These are phyloP conservation scores for Plicaturopsis crispa DNA, from an alignment of 768 basidiomycete genomes.

Conservation along the genomic window DNA sequence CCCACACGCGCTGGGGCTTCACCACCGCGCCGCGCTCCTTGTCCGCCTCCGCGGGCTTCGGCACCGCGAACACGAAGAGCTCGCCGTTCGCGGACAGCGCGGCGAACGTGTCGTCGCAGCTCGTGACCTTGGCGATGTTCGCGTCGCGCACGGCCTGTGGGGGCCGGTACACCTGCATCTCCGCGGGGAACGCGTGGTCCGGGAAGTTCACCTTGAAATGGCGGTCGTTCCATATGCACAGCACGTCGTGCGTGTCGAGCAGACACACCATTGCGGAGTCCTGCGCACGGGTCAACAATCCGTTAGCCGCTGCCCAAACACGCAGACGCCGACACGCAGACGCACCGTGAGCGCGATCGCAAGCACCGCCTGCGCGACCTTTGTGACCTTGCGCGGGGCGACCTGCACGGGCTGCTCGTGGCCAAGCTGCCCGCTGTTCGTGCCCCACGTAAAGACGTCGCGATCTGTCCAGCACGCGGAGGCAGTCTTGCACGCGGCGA, in stretches of 20 bases:
- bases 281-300: conserved; percentile 25
- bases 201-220: conserved; percentile 78
- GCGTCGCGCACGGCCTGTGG: conserved; percentile 67
- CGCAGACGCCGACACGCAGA: conserved; percentile 7
- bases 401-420: conserved; percentile 66
- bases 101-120: conserved; percentile 74
- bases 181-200: conserved; percentile 64
- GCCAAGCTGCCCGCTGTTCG: conserved; percentile 90
- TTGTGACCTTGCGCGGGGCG: conserved; percentile 74
- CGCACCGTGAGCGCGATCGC: conserved; percentile 70
- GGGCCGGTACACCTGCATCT: conserved; percentile 73
- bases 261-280: conserved; percentile 82
- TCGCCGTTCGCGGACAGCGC: conserved; percentile 85
- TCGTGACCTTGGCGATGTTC: conserved; percentile 71
- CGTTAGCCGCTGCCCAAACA: background rate
- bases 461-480: conserved; percentile 82
- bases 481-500: conserved; percentile 81
- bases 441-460: conserved; percentile 86
- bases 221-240: conserved; percentile 75
- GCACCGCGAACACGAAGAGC: conserved; percentile 72
- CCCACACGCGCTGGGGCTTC: conserved; percentile 89
- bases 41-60: conserved; percentile 24
- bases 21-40: conserved; percentile 20
- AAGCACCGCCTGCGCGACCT: conserved; percentile 61
- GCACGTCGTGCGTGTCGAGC: conserved; percentile 70